phyloP scores from a whole-genome alignment of 164 flowering plant genomes.

The Amborella trichopoda region DNA sequence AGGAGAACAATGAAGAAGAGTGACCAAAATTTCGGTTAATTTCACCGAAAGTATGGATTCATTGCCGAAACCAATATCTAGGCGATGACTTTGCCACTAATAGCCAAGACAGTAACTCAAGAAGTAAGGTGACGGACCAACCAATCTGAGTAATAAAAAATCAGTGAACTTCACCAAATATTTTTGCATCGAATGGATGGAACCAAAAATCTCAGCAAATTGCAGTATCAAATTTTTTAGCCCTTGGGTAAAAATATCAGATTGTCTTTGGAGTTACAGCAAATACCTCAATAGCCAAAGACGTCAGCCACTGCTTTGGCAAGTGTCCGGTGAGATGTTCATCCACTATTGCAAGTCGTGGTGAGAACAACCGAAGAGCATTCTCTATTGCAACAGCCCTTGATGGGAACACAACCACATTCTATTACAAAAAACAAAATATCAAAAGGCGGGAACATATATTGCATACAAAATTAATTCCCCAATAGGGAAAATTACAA shows the following conservation, averaged over 20 bases:
- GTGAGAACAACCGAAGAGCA: constrained; percentile 80
- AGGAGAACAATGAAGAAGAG: too few species aligned
- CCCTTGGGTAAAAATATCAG: constrained; percentile 3
- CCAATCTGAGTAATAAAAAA: too few species aligned
- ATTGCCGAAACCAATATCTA: too few species aligned
- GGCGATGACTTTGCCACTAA: too few species aligned
- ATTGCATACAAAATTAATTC: not conserved
- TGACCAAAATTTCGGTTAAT: too few species aligned
- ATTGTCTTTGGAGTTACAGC: too few species aligned
- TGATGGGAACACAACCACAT: constrained; percentile 90
- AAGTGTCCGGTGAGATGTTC: constrained; percentile 79
- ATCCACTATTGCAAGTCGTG: constrained; percentile 92
- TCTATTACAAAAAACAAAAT: constrained; percentile 22
- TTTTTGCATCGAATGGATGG: not conserved
- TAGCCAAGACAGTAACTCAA: too few species aligned
- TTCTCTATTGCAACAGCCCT: constrained; percentile 86
- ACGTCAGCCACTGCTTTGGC: constrained; percentile 81
- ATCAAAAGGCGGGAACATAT: not conserved
- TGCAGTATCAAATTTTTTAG: too few species aligned
- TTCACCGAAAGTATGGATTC: too few species aligned
- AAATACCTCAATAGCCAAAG: constrained; percentile 60
- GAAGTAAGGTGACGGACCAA: too few species aligned
- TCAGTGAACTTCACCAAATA: too few species aligned
- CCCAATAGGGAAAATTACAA: not conserved
- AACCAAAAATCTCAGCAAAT: not conserved